Evolutionary conservation across 768 basidiomycete species (phyloP), one percentile per base, ranked within the genome.

Genomic region (Phallus indusiatus): DNA sequence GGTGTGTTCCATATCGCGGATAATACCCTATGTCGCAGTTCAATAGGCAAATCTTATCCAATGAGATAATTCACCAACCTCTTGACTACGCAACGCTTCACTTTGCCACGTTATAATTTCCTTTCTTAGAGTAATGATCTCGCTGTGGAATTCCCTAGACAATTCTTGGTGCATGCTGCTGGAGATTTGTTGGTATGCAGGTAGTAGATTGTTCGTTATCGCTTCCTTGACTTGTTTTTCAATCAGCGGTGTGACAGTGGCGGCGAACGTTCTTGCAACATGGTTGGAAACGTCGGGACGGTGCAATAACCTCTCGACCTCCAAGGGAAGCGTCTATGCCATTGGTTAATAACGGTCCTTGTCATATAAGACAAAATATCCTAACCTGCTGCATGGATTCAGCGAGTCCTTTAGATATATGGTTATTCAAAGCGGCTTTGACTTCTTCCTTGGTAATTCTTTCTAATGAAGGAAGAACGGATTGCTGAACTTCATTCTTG

Each of bases 221-320:
- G 84, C 76, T 20, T 90, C 89, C 74, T 89, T 90, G 68, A 94
- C 82, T 64, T 90, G 86, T 61, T 84, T 78, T 67, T 91, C 88
- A 63, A 94, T 82, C 47, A 86, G 69, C 12, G 90, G 91, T 4
- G 84, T 84, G 62, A 93, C 72, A 51, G 82, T 83, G 9, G 81
- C 75, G 11, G 87, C 82, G 60, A 94, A 76, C 18, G 86, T 80
- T 61, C 83, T 83, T 2, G 90, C 82, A 63, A 92, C 84, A 64
- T 92, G 87, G 56, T 74, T 80, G 9, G 86, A 82, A 57, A 94
- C 80, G 64, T 90, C 88, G 1, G 90, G 82, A 17, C 88, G 82
- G 52, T 86, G 70, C 34, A 94, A 75, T 46, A 92, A 69, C 64
- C 87, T 84, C 70, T 91, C 89, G 60, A 94, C 81, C 70, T 94